phyloP scores from a whole-genome alignment of 1,284 basidiomycete genomes.

The Rhodotorula sp. region DNA sequence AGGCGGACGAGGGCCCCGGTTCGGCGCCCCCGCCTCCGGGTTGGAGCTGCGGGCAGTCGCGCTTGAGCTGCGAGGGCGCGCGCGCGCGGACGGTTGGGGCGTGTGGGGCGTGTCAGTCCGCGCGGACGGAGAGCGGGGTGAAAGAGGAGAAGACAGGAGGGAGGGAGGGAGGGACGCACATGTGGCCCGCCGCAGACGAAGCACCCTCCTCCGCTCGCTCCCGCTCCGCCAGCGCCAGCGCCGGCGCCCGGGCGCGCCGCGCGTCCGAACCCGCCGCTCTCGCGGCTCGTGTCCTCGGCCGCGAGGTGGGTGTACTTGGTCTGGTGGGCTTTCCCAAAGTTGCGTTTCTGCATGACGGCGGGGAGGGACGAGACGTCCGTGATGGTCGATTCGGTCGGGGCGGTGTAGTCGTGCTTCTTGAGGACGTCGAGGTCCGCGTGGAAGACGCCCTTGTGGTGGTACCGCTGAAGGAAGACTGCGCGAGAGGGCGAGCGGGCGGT shows the following conservation, averaged over 20 bases:
- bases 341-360: slow-evolving; percentile 93
- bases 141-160: too few species aligned
- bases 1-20: slow-evolving; percentile 9
- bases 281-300: slow-evolving; percentile 84
- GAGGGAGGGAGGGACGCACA: slow-evolving; percentile 16
- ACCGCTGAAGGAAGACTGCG: slow-evolving; percentile 84
- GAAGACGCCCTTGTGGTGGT: slow-evolving; percentile 99
- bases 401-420: slow-evolving; percentile 78
- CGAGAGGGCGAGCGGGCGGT: too few species aligned
- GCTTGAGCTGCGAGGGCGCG: slow-evolving; percentile 43
- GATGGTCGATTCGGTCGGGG: slow-evolving; percentile 79
- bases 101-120: too few species aligned
- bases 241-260: slow-evolving; percentile 54
- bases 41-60: slow-evolving; percentile 47
- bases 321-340: slow-evolving; percentile 89
- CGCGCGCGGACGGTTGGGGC: too few species aligned
- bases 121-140: not conserved
- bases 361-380: slow-evolving; percentile 80
- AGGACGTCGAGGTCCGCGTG: slow-evolving; percentile 89
- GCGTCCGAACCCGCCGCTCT: slow-evolving; percentile 61
- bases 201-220: slow-evolving; percentile 62
- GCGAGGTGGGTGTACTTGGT: slow-evolving; percentile 92
- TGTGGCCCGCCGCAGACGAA: slow-evolving; percentile 66
- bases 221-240: slow-evolving; percentile 49
- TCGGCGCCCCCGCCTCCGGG: too few species aligned